Evolutionary conservation across 345 rosid genomes (phyloP).

Genomic region (Xanthoceras sorbifolium): DNA sequence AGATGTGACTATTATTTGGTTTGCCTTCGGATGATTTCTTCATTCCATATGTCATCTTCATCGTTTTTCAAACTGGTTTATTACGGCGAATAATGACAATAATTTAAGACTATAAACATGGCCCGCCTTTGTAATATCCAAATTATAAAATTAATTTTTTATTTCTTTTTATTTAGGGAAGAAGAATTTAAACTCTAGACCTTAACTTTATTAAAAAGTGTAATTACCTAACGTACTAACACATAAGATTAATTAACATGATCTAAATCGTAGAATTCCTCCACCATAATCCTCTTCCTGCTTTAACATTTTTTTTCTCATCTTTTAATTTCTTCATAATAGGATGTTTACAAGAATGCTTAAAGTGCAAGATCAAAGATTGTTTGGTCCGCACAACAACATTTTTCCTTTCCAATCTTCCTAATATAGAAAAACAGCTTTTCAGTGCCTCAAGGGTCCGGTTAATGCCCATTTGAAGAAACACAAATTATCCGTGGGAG

Average conservation of each 20-base stretch:
- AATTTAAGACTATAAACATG: no score
- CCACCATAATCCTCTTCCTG: not conserved
- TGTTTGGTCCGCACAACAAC: no score
- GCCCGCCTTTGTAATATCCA: no score
- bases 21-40: not conserved
- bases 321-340: not conserved
- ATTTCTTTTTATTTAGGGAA: no score
- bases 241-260: not conserved
- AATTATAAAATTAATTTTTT: no score
- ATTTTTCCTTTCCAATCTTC: no score
- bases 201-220: no score
- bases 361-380: not conserved
- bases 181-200: no score
- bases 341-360: not conserved
- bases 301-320: no score
- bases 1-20: not conserved
- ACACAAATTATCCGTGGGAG: no score
- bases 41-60: not conserved
- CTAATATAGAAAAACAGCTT: slow-evolving; percentile 1
- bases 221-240: no score
- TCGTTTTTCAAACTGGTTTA: not conserved
- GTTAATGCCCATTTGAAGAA: not conserved
- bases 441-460: not conserved
- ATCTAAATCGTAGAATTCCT: no score
- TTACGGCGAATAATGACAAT: not conserved